A percentile compares a stretch with the other conserved stretches of the same genome.
Conservation (phyloP, 129 eudicot genomes). For the Helianthus annuus region DNA sequence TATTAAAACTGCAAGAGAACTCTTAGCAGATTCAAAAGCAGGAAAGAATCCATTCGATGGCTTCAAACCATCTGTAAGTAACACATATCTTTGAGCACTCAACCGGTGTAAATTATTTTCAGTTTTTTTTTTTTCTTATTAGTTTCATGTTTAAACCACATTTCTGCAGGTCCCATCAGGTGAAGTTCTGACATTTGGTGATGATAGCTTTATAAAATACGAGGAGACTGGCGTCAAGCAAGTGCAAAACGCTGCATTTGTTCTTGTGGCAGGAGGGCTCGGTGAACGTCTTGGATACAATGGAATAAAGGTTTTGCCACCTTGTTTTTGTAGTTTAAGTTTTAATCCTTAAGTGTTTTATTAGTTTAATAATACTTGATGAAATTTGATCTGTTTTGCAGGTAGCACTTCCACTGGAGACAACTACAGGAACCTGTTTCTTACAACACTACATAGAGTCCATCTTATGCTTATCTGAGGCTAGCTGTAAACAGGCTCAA, state of each 20-base stretch:
- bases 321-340: background rate
- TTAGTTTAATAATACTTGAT: conserved; percentile 12
- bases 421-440: conserved; percentile 76
- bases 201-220: conserved; percentile 63
- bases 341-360: conserved; percentile 4
- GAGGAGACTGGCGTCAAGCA: conserved; percentile 84
- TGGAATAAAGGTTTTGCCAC: conserved; percentile 71
- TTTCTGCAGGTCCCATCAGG: conserved; percentile 84
- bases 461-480: conserved; percentile 70
- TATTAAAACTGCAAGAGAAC: conserved; percentile 81
- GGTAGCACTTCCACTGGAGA: conserved; percentile 75
- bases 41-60: conserved; percentile 98
- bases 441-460: conserved; percentile 78
- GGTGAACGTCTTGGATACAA: conserved; percentile 99
- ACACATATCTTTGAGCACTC: background rate
- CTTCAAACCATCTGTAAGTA: conserved; percentile 85
- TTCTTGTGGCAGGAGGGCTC: conserved; percentile 98
- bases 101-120: background rate
- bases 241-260: conserved; percentile 88
- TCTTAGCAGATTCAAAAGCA: conserved; percentile 89
- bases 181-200: conserved; percentile 74
- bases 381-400: conserved; percentile 33
- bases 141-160: background rate
- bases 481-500: conserved; percentile 53
- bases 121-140: background rate